phyloP scores from a whole-genome alignment of 768 basidiomycete genomes.

The Artomyces pyxidatus region DNA sequence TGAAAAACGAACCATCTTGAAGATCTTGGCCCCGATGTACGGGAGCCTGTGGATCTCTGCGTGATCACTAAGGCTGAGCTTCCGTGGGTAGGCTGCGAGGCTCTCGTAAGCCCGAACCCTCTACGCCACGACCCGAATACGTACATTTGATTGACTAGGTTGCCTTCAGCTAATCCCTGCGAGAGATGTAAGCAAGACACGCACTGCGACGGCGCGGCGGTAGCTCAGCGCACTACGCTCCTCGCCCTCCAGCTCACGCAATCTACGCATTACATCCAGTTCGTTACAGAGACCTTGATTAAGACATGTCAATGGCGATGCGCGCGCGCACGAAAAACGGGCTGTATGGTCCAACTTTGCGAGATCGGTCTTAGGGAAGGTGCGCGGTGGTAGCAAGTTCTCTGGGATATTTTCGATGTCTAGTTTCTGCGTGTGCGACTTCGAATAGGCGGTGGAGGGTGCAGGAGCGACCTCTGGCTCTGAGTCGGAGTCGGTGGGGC shows the following conservation, averaged over 20 bases:
- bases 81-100: slow-evolving; percentile 24
- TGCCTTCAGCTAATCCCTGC: slow-evolving; percentile 2
- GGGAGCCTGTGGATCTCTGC: slow-evolving; percentile 25
- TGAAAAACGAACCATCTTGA: slow-evolving; percentile 21
- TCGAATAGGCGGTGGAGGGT: not conserved
- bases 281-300: slow-evolving; percentile 59
- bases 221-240: slow-evolving; percentile 64
- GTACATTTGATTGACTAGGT: slow-evolving; percentile 41
- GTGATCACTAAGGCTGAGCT: slow-evolving; percentile 20
- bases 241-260: slow-evolving; percentile 60
- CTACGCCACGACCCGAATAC: not conserved
- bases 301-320: slow-evolving; percentile 57
- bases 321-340: slow-evolving; percentile 51
- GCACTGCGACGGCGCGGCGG: slow-evolving; percentile 60
- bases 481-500: slow-evolving; percentile 27
- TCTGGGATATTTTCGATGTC: slow-evolving; percentile 11
- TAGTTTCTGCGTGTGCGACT: not conserved
- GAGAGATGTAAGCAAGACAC: slow-evolving; percentile 21
- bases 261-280: slow-evolving; percentile 47
- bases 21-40: slow-evolving; percentile 31
- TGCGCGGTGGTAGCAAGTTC: slow-evolving; percentile 17
- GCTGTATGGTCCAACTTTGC: slow-evolving; percentile 25
- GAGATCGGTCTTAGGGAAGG: slow-evolving; percentile 14
- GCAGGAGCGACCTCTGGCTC: not conserved
- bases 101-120: not conserved